Percentiles rank a stretch among this genome's conserved stretches.
Conservation (phyloP, 1,284 basidiomycete genomes). For the Cutaneotrichosporon dermatis region DNA sequence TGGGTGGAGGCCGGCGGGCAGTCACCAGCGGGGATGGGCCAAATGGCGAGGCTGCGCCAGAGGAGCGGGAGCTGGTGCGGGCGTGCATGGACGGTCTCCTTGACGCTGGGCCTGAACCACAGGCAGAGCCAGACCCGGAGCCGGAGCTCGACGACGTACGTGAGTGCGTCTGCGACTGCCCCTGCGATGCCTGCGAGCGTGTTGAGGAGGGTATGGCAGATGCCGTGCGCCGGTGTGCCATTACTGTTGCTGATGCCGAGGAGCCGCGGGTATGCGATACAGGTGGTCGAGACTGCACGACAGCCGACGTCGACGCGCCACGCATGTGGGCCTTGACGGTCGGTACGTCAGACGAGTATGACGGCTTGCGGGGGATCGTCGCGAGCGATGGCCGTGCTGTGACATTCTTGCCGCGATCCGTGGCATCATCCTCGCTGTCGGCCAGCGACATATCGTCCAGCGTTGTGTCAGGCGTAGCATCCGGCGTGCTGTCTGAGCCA, state of each 20-base stretch:
- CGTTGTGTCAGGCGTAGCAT: not conserved
- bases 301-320: not conserved
- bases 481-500: not conserved
- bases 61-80: not conserved
- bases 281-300: not conserved
- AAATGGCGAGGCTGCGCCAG: not conserved
- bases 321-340: constrained; percentile 1
- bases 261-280: not conserved
- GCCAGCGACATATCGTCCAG: constrained; percentile 1
- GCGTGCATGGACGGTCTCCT: too few relatives aligned
- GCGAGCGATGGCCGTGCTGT: not conserved
- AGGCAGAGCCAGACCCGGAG: not conserved
- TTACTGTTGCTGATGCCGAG: not conserved
- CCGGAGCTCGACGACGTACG: not conserved
- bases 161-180: not conserved
- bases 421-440: not conserved
- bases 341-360: not conserved
- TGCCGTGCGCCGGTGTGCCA: not conserved
- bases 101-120: too few relatives aligned
- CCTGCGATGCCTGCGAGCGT: too few relatives aligned
- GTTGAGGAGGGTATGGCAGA: not conserved
- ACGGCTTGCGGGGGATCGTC: constrained; percentile 1
- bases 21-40: not conserved
- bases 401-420: not conserved
- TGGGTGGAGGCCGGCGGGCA: not conserved